Percentiles rank a stretch among this genome's conserved stretches.
These are phyloP conservation scores for Claviceps quebecensis DNA, from an alignment of 2,329 filamentous ascomycete genomes.

Conservation along the genomic window DNA sequence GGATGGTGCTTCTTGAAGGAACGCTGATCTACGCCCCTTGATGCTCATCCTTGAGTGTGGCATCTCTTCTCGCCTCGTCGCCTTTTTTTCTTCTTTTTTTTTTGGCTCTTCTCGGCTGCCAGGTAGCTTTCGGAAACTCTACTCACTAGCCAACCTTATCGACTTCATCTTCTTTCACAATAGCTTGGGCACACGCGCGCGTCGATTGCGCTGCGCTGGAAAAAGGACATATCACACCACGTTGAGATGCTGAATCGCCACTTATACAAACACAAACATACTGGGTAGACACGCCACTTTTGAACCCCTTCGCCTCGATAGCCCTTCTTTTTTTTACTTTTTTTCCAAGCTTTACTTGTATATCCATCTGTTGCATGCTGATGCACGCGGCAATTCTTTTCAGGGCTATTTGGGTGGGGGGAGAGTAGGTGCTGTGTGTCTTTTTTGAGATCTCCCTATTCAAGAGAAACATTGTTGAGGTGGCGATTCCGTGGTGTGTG, in stretches of 20 bases:
- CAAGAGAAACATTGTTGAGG: background rate
- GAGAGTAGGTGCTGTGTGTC: constrained; percentile 4
- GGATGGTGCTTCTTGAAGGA: too few relatives aligned
- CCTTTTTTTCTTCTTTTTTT: background rate
- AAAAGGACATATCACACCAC: constrained; percentile 2
- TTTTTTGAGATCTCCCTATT: constrained; percentile 14
- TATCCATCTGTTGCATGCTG: background rate
- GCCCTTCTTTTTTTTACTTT: background rate
- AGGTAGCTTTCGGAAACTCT: background rate
- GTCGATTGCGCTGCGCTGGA: constrained; percentile 16
- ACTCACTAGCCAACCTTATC: constrained; percentile 5
- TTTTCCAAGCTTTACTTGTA: too few relatives aligned
- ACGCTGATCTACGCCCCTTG: background rate
- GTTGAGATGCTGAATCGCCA: constrained; percentile 3
- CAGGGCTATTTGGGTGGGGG: constrained; percentile 1
- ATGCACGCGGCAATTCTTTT: background rate
- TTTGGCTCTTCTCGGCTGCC: background rate
- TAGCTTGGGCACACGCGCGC: constrained; percentile 12
- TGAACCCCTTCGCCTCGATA: background rate
- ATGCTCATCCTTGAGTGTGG: background rate
- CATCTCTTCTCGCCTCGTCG: background rate
- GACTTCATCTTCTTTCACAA: constrained; percentile 11
- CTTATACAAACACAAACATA: constrained; percentile 2
- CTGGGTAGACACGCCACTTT: constrained; percentile 9
- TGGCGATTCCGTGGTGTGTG: constrained; percentile 7